Percentiles rank a stretch among this genome's conserved stretches.
phyloP scores from a whole-genome alignment of 2,329 filamentous ascomycete genomes.

The Colletotrichum godetiae region DNA sequence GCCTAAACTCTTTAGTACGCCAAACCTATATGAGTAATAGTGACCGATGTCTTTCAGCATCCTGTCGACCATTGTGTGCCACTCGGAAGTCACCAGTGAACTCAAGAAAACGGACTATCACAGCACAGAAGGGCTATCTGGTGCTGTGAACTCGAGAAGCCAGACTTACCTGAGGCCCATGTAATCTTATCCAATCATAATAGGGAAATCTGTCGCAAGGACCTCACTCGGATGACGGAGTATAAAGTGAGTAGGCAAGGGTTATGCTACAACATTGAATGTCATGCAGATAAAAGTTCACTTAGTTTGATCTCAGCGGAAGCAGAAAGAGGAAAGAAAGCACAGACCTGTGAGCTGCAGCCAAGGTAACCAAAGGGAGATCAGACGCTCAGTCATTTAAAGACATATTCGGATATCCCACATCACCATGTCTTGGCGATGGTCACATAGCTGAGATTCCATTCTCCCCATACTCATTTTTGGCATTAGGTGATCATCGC shows the following conservation, averaged over 20 bases:
- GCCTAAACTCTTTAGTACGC: neutral
- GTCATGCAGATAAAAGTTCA: no score
- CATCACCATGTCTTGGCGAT: neutral
- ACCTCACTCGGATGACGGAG: neutral
- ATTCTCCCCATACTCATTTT: neutral
- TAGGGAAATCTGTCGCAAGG: neutral
- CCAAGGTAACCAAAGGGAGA: neutral
- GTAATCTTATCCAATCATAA: neutral
- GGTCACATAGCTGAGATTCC: neutral
- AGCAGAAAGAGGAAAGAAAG: neutral
- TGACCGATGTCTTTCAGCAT: neutral
- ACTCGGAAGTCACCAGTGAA: neutral
- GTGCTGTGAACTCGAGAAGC: neutral
- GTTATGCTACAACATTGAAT: no score
- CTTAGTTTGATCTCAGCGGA: no score
- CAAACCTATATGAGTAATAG: neutral
- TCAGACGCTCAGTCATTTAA: neutral
- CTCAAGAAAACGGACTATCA: neutral
- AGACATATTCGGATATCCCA: neutral
- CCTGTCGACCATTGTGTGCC: neutral
- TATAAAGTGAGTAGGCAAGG: neutral
- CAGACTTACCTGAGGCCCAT: neutral
- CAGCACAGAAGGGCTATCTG: no score
- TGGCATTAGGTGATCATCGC: no score
- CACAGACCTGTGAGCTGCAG: neutral